Evolutionary conservation across 2,329 filamentous ascomycete species (phyloP).

Genomic region (Penicillium polonicum): DNA sequence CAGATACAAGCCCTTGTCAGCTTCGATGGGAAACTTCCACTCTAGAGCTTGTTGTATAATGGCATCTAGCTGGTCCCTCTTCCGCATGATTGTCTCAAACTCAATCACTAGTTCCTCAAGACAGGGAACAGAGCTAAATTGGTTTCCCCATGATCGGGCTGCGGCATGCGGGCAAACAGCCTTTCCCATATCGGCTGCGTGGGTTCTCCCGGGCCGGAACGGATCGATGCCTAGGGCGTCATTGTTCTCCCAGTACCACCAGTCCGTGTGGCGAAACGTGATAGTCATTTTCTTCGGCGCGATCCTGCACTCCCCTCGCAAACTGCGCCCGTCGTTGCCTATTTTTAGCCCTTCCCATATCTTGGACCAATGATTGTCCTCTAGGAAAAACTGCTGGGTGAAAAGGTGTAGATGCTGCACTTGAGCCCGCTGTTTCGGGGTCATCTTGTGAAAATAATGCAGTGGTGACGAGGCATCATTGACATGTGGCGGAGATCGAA

Average conservation of each 20-base stretch:
- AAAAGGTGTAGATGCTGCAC: slow-evolving; percentile 28
- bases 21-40: slow-evolving; percentile 19
- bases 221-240: slow-evolving; percentile 31
- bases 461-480: slow-evolving; percentile 11
- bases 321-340: not conserved
- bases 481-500: slow-evolving; percentile 22
- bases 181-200: not conserved
- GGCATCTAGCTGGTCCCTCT: slow-evolving; percentile 26
- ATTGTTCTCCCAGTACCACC: slow-evolving; percentile 31
- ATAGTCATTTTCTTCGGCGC: slow-evolving; percentile 22
- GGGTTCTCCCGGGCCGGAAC: slow-evolving; percentile 15
- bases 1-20: not conserved
- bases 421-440: slow-evolving; percentile 18
- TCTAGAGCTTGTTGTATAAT: slow-evolving; percentile 22
- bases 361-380: not conserved
- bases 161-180: too few species aligned
- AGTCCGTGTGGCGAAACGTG: slow-evolving; percentile 31
- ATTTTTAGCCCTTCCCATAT: not conserved
- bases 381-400: slow-evolving; percentile 28
- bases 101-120: slow-evolving; percentile 27
- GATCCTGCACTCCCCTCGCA: slow-evolving; percentile 19
- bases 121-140: slow-evolving; percentile 15
- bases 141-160: not conserved
- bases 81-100: slow-evolving; percentile 27
- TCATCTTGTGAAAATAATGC: slow-evolving; percentile 22